A percentile compares a stretch with the other conserved stretches of the same genome.
Conservation (phyloP, 768 basidiomycete genomes). For the Pholiota conissans region DNA sequence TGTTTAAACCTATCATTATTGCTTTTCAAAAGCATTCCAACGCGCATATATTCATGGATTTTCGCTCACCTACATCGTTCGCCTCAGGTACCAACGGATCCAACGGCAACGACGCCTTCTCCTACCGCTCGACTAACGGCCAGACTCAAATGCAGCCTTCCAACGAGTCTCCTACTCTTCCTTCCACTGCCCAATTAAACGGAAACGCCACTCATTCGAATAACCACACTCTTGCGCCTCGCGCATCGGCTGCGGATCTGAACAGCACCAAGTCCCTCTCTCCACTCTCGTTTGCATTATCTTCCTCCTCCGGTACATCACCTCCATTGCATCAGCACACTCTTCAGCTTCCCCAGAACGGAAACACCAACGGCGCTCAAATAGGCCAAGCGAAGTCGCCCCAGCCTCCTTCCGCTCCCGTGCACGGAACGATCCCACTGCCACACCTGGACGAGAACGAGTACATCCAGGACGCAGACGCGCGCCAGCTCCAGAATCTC, state of each 20-base stretch:
- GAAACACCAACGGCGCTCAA: not conserved
- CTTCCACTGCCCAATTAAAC: not conserved
- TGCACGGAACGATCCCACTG: conserved; percentile 32
- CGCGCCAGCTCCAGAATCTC: conserved; percentile 11
- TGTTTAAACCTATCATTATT: conserved; percentile 12
- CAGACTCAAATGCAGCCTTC: not conserved
- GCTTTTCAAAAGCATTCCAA: conserved; percentile 10
- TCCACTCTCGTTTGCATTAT: conserved; percentile 14
- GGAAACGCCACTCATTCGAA: not conserved
- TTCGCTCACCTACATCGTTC: conserved; percentile 16
- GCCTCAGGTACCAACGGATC: not conserved
- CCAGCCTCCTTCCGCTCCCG: conserved; percentile 28
- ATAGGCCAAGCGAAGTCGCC: conserved; percentile 5
- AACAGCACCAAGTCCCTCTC: conserved; percentile 14
- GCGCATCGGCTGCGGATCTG: not conserved
- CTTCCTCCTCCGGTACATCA: conserved; percentile 6
- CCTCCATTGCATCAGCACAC: conserved; percentile 1
- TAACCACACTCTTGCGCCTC: not conserved
- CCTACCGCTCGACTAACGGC: not conserved
- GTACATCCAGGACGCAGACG: conserved; percentile 12
- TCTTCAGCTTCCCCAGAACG: conserved; percentile 9
- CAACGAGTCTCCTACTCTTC: conserved; percentile 1
- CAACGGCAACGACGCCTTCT: not conserved
- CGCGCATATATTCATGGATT: conserved; percentile 25
- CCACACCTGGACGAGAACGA: conserved; percentile 25